Conservation (phyloP, 2,329 filamentous ascomycete genomes). For the Chaetomiaceae sp. region DNA sequence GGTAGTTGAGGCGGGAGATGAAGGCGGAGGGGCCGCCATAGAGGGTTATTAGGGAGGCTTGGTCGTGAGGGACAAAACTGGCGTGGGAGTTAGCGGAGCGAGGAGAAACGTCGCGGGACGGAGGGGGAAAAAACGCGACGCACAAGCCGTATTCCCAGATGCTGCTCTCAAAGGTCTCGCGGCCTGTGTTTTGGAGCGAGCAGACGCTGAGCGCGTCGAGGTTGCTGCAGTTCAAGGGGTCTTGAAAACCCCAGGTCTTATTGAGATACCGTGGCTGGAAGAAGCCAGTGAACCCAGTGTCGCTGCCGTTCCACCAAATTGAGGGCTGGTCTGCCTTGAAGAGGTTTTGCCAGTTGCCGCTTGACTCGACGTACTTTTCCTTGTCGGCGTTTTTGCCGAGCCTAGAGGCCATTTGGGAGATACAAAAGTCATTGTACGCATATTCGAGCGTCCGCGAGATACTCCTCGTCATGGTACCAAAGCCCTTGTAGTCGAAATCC, state of each 20-base stretch:
- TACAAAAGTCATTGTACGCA: conserved; percentile 71
- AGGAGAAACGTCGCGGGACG: not conserved
- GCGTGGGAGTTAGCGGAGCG: not conserved
- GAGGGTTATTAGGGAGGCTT: conserved; percentile 49
- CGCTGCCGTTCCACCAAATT: conserved; percentile 44
- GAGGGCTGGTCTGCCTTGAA: conserved; percentile 58
- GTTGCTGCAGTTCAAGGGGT: conserved; percentile 60
- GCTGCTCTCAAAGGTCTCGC: conserved; percentile 69
- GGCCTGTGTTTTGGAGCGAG: conserved; percentile 54
- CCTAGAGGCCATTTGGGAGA: conserved; percentile 56
- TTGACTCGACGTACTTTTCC: conserved; percentile 55
- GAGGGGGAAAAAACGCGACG: conserved; percentile 24
- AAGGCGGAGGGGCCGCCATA: conserved; percentile 59
- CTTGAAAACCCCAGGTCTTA: conserved; percentile 63
- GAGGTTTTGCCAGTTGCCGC: conserved; percentile 64
- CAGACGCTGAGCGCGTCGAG: conserved; percentile 54
- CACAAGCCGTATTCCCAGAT: conserved; percentile 71
- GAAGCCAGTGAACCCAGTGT: conserved; percentile 66
- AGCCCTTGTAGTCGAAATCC: conserved; percentile 61
- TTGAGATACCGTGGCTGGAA: conserved; percentile 66
- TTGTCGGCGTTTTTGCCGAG: conserved; percentile 53
- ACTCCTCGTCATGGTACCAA: conserved; percentile 66
- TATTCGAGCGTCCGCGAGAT: conserved; percentile 74
- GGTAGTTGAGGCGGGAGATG: conserved; percentile 55
- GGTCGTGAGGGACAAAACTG: conserved; percentile 52